phyloP scores from a whole-genome alignment of 345 rosid genomes.

The Mallotus nudiflorus region DNA sequence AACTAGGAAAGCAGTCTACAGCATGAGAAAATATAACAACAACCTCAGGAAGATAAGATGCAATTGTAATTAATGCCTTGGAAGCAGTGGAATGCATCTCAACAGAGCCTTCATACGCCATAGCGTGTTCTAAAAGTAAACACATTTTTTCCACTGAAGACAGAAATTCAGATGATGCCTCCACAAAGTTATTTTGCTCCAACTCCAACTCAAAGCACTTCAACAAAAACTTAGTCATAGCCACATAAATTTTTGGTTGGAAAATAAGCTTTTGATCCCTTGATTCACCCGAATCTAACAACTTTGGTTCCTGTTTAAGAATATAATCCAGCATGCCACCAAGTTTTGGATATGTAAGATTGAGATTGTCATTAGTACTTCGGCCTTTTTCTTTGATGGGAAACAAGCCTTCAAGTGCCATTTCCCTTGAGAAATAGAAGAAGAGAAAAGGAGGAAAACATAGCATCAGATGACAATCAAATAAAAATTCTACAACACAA shows the following conservation, averaged over 20 bases:
- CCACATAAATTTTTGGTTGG: slow-evolving; percentile 69
- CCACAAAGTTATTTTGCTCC: slow-evolving; percentile 51
- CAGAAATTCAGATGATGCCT: slow-evolving; percentile 55
- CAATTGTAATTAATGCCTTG: slow-evolving; percentile 68
- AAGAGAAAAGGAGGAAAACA: slow-evolving; percentile 4
- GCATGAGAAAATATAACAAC: slow-evolving; percentile 9
- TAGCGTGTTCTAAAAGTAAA: slow-evolving; percentile 76
- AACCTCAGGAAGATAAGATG: slow-evolving; percentile 83
- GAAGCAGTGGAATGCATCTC: slow-evolving; percentile 89
- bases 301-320: slow-evolving; percentile 70
- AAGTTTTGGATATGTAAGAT: slow-evolving; percentile 64
- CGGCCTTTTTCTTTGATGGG: slow-evolving; percentile 54
- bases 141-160: slow-evolving; percentile 68
- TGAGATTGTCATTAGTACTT: slow-evolving; percentile 41
- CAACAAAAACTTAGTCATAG: slow-evolving; percentile 73
- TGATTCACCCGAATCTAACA: slow-evolving; percentile 64
- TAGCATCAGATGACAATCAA: background rate
- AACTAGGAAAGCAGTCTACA: slow-evolving; percentile 4
- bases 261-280: slow-evolving; percentile 78
- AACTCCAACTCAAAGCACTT: slow-evolving; percentile 82
- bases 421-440: slow-evolving; percentile 51
- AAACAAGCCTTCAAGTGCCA: slow-evolving; percentile 87
- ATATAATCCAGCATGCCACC: slow-evolving; percentile 70
- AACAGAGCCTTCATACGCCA: slow-evolving; percentile 78
- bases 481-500: background rate